phyloP scores from a whole-genome alignment of 257 asterid genomes.

The Rauvolfia tetraphylla region DNA sequence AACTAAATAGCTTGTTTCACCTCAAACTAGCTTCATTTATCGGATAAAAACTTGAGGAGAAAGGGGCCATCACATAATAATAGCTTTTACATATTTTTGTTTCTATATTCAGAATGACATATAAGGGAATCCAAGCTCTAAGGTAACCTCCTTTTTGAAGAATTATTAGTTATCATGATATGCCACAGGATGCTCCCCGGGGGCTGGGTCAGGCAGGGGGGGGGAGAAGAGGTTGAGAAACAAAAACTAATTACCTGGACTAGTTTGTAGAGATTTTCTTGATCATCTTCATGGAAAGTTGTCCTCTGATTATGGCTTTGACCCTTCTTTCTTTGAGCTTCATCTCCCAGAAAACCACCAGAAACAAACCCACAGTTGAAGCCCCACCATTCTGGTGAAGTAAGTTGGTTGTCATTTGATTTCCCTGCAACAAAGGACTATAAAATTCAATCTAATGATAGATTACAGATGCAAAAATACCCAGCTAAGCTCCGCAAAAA shows the following conservation, averaged over 20 bases:
- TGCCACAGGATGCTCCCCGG: neutral
- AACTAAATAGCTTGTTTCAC: too few species aligned
- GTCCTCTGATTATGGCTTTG: slow-evolving; percentile 43
- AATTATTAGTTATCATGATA: neutral
- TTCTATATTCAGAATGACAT: neutral
- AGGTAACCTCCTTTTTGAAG: neutral
- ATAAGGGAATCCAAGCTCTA: neutral
- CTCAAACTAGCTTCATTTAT: neutral
- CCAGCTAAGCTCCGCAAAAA: neutral
- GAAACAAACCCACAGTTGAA: slow-evolving; percentile 67
- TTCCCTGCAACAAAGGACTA: slow-evolving; percentile 24
- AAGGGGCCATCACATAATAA: neutral
- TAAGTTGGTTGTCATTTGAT: slow-evolving; percentile 29
- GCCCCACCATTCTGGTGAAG: slow-evolving; percentile 92
- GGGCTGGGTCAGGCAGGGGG: too few species aligned
- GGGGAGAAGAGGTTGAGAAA: neutral
- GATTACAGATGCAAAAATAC: neutral
- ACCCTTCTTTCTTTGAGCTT: slow-evolving; percentile 55
- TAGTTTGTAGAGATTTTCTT: slow-evolving; percentile 88
- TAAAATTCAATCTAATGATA: neutral
- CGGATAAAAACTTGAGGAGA: neutral
- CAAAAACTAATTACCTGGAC: slow-evolving; percentile 53
- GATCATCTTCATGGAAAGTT: slow-evolving; percentile 77
- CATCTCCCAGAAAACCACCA: slow-evolving; percentile 92
- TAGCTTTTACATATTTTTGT: neutral